Base-by-base conservation (phyloP, 2,329 filamentous ascomycete genomes). In the Epichloe uncinata region DNA sequence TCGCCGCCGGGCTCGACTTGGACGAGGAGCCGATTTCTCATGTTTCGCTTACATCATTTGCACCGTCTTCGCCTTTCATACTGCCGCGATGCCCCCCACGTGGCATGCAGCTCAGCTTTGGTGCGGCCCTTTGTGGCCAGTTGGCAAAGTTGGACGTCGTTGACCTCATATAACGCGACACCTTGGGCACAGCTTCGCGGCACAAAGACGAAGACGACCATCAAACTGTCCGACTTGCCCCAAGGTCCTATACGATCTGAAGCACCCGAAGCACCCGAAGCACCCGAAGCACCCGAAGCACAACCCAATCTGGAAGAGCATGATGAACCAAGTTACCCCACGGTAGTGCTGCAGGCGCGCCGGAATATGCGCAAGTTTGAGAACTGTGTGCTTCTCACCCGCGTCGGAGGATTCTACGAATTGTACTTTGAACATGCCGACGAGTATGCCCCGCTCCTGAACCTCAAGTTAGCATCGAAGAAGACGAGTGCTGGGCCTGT, bases 351-450 rank as follows among this genome's bases (percentile, higher is more conserved):
- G 61, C 89, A 95, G 64, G 91, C 87, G 30, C 79, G 81, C 50
- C 87, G 82, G 57, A 94, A 95, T 68, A 95, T 97, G 84, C 77
- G 81, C 57, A 89, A 85, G 60, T 96, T 95, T 68, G 79, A 82
- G 60, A 88, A 94, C 59, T 97, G 91, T 67, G 85, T 98, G 38
- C 67, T 98, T 7, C 70, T 98, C 52, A 98, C 93, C 4, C 81
- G 91, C 50, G 89, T 98, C 30, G 93, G 93, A 50, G 84, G 90
- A 53, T 98, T 98, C 68, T 98, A 97, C 67, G 93, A 98, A 77
- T 72, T 98, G 52, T 98, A 98, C 69, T 94, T 97, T 65, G 85
- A 95, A 59, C 90, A 98, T 64, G 93, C 94, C 11, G 86, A 95
- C 52, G 83, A 95, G 61, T 85, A 85, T 64, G 91, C 85, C 2